Conservation (phyloP, 1,139 yeast genomes). For the Candida anutae region DNA sequence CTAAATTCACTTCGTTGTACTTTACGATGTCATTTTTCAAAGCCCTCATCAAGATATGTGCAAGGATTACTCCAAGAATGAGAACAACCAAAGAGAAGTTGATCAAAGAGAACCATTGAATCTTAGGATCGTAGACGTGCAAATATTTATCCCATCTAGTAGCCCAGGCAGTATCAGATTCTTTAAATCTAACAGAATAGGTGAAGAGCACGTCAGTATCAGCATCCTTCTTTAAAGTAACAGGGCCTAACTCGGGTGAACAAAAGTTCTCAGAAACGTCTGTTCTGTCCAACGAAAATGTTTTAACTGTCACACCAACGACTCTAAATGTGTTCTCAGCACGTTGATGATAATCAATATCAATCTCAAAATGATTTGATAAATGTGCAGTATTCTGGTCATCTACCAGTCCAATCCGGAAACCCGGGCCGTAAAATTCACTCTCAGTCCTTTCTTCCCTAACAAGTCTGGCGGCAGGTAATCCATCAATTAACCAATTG, state of each 20-base stretch:
- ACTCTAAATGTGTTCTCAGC: slow-evolving; percentile 67
- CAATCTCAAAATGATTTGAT: slow-evolving; percentile 73
- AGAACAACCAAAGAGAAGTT: slow-evolving; percentile 79
- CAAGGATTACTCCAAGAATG: slow-evolving; percentile 69
- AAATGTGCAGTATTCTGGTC: slow-evolving; percentile 44
- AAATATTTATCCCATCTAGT: slow-evolving; percentile 98
- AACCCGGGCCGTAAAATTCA: slow-evolving; percentile 71
- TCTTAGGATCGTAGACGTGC: slow-evolving; percentile 84
- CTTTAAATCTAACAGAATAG: slow-evolving; percentile 49
- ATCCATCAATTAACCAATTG: slow-evolving; percentile 92
- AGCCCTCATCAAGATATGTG: slow-evolving; percentile 72
- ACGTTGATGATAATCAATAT: slow-evolving; percentile 75
- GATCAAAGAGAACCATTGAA: slow-evolving; percentile 90
- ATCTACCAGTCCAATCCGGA: slow-evolving; percentile 63
- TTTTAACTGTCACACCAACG: slow-evolving; percentile 80
- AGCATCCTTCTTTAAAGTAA: slow-evolving; percentile 22
- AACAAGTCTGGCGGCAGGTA: slow-evolving; percentile 73
- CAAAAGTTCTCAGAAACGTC: slow-evolving; percentile 23
- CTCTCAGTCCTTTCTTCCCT: slow-evolving; percentile 50
- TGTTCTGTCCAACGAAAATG: slow-evolving; percentile 52
- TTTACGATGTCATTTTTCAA: slow-evolving; percentile 79
- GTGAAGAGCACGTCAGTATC: slow-evolving; percentile 29
- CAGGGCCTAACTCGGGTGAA: slow-evolving; percentile 20
- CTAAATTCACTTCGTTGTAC: slow-evolving; percentile 83
- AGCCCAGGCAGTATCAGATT: slow-evolving; percentile 83